Conservation (phyloP, 148 eudicot species). For the Arctostaphylos glauca region DNA sequence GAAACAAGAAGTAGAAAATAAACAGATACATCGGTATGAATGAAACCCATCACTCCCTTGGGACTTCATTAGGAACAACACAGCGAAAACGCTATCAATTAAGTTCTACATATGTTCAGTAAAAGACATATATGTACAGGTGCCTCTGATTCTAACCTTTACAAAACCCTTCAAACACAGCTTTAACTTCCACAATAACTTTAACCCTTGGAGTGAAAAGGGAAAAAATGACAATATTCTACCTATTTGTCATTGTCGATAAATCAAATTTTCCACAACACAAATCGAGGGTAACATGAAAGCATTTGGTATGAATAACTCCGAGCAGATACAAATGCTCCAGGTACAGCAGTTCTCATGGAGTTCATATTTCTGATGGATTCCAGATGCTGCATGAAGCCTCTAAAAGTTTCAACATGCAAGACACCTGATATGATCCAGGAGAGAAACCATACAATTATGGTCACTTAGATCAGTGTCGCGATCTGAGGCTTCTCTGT, state of each 20-base stretch:
- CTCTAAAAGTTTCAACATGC: constrained; percentile 5
- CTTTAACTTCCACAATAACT: not conserved
- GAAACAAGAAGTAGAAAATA: not conserved
- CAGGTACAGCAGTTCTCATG: not conserved
- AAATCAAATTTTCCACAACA: not conserved
- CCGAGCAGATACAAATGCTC: not conserved
- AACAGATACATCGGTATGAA: not conserved
- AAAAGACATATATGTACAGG: constrained; percentile 5
- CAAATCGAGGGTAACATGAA: not conserved
- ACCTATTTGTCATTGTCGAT: not conserved
- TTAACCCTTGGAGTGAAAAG: not conserved
- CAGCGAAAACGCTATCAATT: not conserved
- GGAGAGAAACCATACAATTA: not conserved
- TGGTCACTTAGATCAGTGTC: not conserved
- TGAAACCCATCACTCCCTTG: not conserved
- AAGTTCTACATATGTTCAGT: not conserved
- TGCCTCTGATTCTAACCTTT: constrained; percentile 4
- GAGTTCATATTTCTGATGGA: not conserved
- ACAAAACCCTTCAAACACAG: constrained; percentile 9
- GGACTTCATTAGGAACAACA: not conserved
- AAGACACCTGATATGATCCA: constrained; percentile 1
- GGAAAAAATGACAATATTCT: not conserved
- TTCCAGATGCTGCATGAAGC: not conserved
- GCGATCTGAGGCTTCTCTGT: not conserved
- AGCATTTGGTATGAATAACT: not conserved